Evolutionary conservation across 306 rosid species (phyloP), one percentile per base, ranked within the genome.

Genomic region (Ochetophila trinervis): DNA sequence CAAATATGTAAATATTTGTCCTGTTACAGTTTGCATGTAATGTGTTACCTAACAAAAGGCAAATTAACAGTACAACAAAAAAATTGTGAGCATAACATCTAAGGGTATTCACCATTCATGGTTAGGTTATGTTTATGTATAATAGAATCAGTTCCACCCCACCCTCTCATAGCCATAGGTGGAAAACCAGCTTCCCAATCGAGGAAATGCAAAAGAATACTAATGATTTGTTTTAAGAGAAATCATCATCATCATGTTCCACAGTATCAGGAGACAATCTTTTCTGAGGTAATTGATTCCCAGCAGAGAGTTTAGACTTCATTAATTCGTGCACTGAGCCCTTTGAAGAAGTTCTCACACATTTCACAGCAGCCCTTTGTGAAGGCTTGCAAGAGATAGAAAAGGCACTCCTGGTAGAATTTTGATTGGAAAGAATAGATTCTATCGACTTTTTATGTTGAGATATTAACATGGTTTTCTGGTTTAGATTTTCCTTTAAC

Each of bases 281-380:
- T 77, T 91, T 89, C 63, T 82, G 92, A 20, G 89, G 87, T 62
- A 86, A 70, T 60, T 69, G 76, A 62, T 78, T 81, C 67, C 70
- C 86, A 66, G 42, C 68, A 74, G 87, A 75, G 42, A 47, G 69
- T 35, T 83, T 44, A 32, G 72, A 56, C 73, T 79, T 73, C 23
- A 65, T 35, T 45, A 75, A 60, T 53, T 63, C 77, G 73, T 81
- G 70, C 15, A 58, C 40, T 30, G 84, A 50, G 36, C 74, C 63
- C 30, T 74, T 79, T 57, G 62, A 63, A 36, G 74, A 67, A 51
- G 69, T 62, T 76, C 73, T 54, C 22, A 53, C 64, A 67, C 79
- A 74, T 76, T 75, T 74, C 52, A 62, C 51, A n/a, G 73, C 37
- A 57, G 79, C 62, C 61, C 63, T 62, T 47, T 53, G 78, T 9